phyloP scores from a whole-genome alignment of 1,284 basidiomycete genomes.

The Malassezia obtusa region DNA sequence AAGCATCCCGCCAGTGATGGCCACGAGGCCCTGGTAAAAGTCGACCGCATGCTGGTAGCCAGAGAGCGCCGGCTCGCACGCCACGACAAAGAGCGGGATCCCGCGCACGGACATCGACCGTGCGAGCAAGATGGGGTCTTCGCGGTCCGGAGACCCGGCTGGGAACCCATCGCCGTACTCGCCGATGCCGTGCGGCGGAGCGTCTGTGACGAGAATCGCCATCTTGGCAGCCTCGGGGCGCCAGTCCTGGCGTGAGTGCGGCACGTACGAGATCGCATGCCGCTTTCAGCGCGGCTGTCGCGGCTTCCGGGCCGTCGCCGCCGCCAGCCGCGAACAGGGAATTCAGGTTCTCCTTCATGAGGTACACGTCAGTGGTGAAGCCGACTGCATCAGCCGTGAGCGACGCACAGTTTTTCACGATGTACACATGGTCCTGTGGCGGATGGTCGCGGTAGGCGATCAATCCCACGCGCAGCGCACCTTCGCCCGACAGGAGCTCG shows the following conservation, averaged over 20 bases:
- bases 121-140: slow-evolving; percentile 80
- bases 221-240: slow-evolving; percentile 80
- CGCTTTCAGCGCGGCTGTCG: slow-evolving; percentile 84
- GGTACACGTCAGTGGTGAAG: slow-evolving; percentile 79
- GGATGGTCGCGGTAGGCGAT: slow-evolving; percentile 57
- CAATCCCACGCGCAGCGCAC: slow-evolving; percentile 60
- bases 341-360: slow-evolving; percentile 75
- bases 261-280: slow-evolving; percentile 42
- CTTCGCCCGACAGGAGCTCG: slow-evolving; percentile 70
- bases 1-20: slow-evolving; percentile 63
- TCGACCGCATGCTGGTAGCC: slow-evolving; percentile 63
- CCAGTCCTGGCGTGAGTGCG: slow-evolving; percentile 61
- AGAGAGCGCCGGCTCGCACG: slow-evolving; percentile 91
- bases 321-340: slow-evolving; percentile 79
- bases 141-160: slow-evolving; percentile 52
- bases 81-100: slow-evolving; percentile 55
- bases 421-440: slow-evolving; percentile 51
- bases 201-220: slow-evolving; percentile 73
- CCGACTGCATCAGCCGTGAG: slow-evolving; percentile 56
- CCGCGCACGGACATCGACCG: slow-evolving; percentile 79
- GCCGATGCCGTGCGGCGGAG: slow-evolving; percentile 70
- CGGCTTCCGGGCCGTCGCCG: slow-evolving; percentile 94
- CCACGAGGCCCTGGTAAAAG: slow-evolving; percentile 60
- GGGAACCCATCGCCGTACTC: slow-evolving; percentile 66
- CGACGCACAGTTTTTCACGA: slow-evolving; percentile 61